phyloP scores from a whole-genome alignment of 805 yeast species.

The Diddensiella santjacobensis region DNA sequence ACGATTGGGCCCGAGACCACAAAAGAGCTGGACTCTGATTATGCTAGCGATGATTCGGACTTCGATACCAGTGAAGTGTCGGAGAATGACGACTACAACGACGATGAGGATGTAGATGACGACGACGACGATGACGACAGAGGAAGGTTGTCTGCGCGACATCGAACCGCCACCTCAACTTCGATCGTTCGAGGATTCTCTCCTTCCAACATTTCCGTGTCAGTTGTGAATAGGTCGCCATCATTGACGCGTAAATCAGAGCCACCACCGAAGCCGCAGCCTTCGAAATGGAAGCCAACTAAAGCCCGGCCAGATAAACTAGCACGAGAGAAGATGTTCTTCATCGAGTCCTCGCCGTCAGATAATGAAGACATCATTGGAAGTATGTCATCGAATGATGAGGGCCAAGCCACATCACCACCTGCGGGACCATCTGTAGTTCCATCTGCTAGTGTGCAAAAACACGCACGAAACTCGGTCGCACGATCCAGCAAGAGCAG shows the following conservation, averaged over 20 bases:
- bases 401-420: neutral
- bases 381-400: constrained; percentile 21
- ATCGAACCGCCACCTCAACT: constrained; percentile 31
- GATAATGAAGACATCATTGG: constrained; percentile 32
- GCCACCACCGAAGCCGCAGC: constrained; percentile 6
- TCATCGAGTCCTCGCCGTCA: constrained; percentile 38
- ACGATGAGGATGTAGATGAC: constrained; percentile 1
- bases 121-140: constrained; percentile 4
- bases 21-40: neutral
- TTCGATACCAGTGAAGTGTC: neutral
- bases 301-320: constrained; percentile 25
- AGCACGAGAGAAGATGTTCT: constrained; percentile 36
- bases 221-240: constrained; percentile 25
- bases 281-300: constrained; percentile 17
- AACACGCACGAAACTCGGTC: neutral
- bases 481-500: neutral
- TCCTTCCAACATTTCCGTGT: constrained; percentile 36
- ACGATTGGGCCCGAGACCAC: neutral
- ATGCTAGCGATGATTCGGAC: neutral
- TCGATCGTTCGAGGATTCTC: constrained; percentile 38
- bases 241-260: neutral
- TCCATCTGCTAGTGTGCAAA: neutral
- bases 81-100: neutral
- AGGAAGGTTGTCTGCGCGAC: constrained; percentile 8
- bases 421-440: neutral